Percentiles rank a stretch among this genome's conserved stretches.
These are phyloP conservation scores for Fusarium agapanthi DNA, from an alignment of 2,329 filamentous ascomycete genomes.

Conservation along the genomic window DNA sequence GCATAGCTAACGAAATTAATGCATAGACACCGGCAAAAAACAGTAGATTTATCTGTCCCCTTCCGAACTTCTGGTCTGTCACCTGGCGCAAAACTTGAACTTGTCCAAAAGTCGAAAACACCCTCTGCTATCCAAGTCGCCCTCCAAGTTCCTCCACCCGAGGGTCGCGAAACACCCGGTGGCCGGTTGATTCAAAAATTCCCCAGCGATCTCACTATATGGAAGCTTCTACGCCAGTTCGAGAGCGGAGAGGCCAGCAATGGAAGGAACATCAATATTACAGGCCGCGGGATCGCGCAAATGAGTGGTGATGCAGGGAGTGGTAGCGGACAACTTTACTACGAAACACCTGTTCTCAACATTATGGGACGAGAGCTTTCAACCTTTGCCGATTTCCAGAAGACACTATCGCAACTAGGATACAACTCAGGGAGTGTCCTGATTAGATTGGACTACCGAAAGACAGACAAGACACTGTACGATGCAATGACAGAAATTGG, in stretches of 20 bases:
- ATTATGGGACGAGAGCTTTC: slow-evolving; percentile 83
- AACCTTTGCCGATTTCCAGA: slow-evolving; percentile 83
- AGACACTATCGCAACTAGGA: slow-evolving; percentile 86
- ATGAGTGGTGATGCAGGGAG: slow-evolving; percentile 60
- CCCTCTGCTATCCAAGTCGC: slow-evolving; percentile 87
- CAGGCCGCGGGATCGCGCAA: slow-evolving; percentile 78
- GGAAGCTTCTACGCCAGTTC: slow-evolving; percentile 89
- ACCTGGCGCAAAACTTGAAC: slow-evolving; percentile 89
- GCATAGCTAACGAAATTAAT: not conserved
- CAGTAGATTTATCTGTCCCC: slow-evolving; percentile 83
- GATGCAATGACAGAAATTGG: slow-evolving; percentile 86
- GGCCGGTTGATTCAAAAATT: slow-evolving; percentile 84
- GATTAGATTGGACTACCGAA: slow-evolving; percentile 79
- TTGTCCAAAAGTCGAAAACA: slow-evolving; percentile 86
- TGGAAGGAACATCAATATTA: slow-evolving; percentile 77
- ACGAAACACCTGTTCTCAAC: slow-evolving; percentile 86
- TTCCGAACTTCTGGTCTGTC: slow-evolving; percentile 84
- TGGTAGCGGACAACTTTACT: slow-evolving; percentile 80
- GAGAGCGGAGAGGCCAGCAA: slow-evolving; percentile 76
- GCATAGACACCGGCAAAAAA: slow-evolving; percentile 81
- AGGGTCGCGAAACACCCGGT: slow-evolving; percentile 68
- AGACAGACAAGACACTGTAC: slow-evolving; percentile 80
- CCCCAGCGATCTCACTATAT: slow-evolving; percentile 85
- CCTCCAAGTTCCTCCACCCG: slow-evolving; percentile 81
- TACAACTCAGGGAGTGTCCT: slow-evolving; percentile 85